Conservation (phyloP, 2,329 filamentous ascomycete genomes). For the Epicoccum sorghinum region DNA sequence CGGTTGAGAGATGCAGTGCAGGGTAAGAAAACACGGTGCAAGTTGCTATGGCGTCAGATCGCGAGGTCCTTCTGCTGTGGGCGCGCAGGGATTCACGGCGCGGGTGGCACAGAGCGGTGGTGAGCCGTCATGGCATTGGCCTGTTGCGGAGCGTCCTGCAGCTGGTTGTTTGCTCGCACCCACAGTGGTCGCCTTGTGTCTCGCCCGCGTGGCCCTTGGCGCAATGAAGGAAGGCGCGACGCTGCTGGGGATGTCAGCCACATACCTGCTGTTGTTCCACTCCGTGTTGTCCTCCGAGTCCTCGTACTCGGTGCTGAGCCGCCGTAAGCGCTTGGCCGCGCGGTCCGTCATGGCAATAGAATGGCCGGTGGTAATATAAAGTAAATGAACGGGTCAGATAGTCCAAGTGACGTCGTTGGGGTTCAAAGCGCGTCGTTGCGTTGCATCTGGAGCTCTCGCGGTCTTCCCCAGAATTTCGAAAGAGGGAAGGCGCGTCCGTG, state of each 20-base stretch:
- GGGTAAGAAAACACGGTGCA: not conserved
- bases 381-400: not conserved
- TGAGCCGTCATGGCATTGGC: constrained; percentile 25
- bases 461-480: constrained; percentile 13
- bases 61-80: constrained; percentile 11
- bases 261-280: constrained; percentile 38
- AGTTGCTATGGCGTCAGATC: constrained; percentile 26
- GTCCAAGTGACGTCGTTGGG: constrained; percentile 3
- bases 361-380: not conserved
- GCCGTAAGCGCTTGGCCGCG: constrained; percentile 48
- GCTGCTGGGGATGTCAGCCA: constrained; percentile 36
- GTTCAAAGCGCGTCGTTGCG: constrained; percentile 8
- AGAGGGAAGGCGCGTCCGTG: constrained; percentile 16
- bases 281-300: constrained; percentile 34
- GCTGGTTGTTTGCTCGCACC: constrained; percentile 15
- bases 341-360: constrained; percentile 35
- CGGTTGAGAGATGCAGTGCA: not conserved
- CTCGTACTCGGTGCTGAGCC: constrained; percentile 50
- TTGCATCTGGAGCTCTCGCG: constrained; percentile 6
- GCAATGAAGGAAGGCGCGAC: constrained; percentile 16
- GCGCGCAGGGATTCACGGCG: constrained; percentile 26
- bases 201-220: constrained; percentile 26
- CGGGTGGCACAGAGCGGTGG: constrained; percentile 28
- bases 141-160: constrained; percentile 12
- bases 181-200: constrained; percentile 14